Evolutionary conservation across 2,329 filamentous ascomycete genomes (phyloP), one percentile per base, ranked within the genome.

Genomic region (Achaetomium macrosporum): DNA sequence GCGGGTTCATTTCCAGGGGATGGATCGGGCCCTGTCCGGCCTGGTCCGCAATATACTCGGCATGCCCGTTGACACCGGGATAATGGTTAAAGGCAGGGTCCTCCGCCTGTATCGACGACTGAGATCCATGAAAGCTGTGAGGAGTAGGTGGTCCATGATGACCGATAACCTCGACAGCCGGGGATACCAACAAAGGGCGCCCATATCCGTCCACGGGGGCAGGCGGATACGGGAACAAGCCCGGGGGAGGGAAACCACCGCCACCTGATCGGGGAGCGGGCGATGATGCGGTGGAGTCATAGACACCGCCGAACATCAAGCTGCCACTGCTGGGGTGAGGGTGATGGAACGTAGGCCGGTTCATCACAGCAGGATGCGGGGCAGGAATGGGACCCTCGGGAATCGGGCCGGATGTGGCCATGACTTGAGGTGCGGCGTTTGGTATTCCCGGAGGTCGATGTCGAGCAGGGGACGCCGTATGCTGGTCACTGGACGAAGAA

Each of bases 121-220:
- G 81, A 2, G 82, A 84, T 35, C 76, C 81, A 51, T 82, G 81
- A 61, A 81, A 82, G 65, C 80, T 84, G 57, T 80, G 80, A 4
- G 80, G 77, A 2, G 79, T 82, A 1, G 76, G 74, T 2, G 80
- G 77, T 3, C 75, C 76, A 61, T 78, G 78, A 58, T 68, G 35
- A 65, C 65, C 58, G 65, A 73, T 5, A 61, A 67, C 63, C 65
- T 69, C 68, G 33, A 61, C 59, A 50, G 62, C 61, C 54, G 63
- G 56, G 10, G 63, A 58, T 16, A 60, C 50, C 15, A 59, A 16
- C 25, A 63, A 20, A 31, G 61, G 53, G 29, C 61, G 52, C 12
- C 62, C 62, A 68, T 69, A 67, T 8, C 54, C 47, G 43, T 61
- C 58, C 8, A 62, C 42, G 11, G 57, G 29, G 9, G 55, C 43